Evolutionary conservation across 192 early-diverging fungal species (phyloP).

Genomic region (Linnemannia hyalina): DNA sequence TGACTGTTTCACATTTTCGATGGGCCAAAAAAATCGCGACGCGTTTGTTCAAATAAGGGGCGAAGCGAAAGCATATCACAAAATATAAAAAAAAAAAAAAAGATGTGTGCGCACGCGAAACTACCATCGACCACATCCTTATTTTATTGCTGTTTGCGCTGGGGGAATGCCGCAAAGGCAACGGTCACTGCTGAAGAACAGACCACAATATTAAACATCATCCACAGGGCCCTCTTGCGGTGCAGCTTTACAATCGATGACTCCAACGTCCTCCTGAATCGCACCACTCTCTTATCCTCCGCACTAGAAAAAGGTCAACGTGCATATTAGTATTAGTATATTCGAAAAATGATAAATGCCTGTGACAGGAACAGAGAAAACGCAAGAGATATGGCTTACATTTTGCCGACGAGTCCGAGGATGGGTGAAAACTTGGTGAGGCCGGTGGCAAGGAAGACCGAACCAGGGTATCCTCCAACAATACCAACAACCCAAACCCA

Average conservation of each 20-base stretch:
- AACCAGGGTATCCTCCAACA: conserved; percentile 22
- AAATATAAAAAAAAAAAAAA: too few species aligned
- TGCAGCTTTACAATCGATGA: conserved; percentile 15
- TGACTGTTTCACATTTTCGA: too few species aligned
- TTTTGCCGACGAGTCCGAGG: conserved; percentile 21
- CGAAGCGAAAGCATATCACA: too few species aligned
- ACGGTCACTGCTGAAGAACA: not conserved
- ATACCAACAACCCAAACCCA: conserved; percentile 41
- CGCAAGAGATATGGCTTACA: not conserved
- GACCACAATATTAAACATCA: conserved; percentile 10
- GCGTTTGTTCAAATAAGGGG: too few species aligned
- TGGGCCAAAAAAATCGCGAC: too few species aligned
- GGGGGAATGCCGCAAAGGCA: conserved; percentile 30
- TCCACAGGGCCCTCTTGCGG: conserved; percentile 21
- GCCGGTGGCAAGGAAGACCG: conserved; percentile 18
- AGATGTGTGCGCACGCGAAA: too few species aligned
- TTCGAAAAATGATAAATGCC: not conserved
- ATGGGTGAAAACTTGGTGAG: conserved; percentile 30
- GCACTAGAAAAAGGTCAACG: not conserved
- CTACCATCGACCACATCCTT: not conserved
- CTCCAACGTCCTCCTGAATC: conserved; percentile 18
- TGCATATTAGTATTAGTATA: too few species aligned
- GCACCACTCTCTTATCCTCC: conserved; percentile 20
- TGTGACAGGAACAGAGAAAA: not conserved
- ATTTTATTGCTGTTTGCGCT: not conserved